Conservation (phyloP, 108 stramenopile genomes). For the Schizochytrium sp. region DNA sequence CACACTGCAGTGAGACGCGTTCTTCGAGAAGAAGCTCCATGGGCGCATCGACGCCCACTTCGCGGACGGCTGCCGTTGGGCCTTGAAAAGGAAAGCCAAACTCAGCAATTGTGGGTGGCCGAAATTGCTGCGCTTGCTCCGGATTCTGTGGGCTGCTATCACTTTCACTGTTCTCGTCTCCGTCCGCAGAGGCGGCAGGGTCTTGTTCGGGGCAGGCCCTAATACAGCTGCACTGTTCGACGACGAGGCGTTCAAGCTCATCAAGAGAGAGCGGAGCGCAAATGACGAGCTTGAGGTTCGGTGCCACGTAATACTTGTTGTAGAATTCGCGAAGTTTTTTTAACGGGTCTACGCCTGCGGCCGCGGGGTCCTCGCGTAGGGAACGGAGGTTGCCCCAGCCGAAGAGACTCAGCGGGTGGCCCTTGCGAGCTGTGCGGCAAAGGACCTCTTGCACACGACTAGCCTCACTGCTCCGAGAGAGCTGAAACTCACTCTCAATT, state of each 20-base stretch:
- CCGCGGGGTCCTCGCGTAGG: constrained; percentile 59
- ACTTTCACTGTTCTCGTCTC: not conserved
- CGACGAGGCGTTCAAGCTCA: constrained; percentile 61
- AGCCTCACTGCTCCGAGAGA: constrained; percentile 72
- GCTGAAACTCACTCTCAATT: constrained; percentile 88
- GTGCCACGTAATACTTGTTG: constrained; percentile 70
- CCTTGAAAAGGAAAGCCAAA: not conserved
- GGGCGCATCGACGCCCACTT: not conserved
- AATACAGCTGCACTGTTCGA: constrained; percentile 64
- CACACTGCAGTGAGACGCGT: not conserved
- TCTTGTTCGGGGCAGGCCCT: constrained; percentile 43
- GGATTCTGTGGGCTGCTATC: not conserved
- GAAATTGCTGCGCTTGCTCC: not conserved
- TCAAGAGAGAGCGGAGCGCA: constrained; percentile 53
- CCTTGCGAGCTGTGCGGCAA: constrained; percentile 58
- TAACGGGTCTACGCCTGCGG: constrained; percentile 50
- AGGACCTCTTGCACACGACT: constrained; percentile 67
- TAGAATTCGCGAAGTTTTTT: constrained; percentile 73
- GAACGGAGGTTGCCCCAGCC: constrained; percentile 88
- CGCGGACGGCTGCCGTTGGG: not conserved
- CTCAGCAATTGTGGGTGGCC: not conserved
- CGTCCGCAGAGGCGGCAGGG: too few relatives aligned
- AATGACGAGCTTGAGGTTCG: constrained; percentile 79
- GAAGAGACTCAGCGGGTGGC: constrained; percentile 71
- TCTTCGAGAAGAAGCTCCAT: not conserved